Evolutionary conservation across 140 eudicot genomes (phyloP), one percentile per base, ranked within the genome.

Genomic region (Cichorium intybus): DNA sequence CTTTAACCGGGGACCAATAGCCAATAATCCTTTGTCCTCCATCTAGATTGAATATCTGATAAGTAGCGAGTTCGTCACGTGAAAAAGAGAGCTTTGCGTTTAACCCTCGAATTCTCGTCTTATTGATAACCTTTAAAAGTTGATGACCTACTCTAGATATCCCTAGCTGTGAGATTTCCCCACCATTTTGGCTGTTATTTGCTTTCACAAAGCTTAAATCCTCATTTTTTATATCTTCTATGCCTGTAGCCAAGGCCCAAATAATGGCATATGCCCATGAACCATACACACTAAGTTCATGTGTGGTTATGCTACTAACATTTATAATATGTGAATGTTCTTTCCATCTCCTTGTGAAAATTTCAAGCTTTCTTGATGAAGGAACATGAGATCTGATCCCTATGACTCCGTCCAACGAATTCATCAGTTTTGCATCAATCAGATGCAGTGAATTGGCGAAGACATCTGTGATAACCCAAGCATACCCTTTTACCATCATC

Each of bases 221-320:
- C 41, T 74, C 26, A 37, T 35, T 39, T 43, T 6, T 23, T 9
- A 47, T 41, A 43, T 33, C 56, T 31, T 80, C 82, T 14, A 34
- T 51, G 51, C 79, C 62, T 4, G 10, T 60, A 46, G 82, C 85
- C 58, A 80, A 67, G 16, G 82, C 79, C 35, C 79, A 72, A 21
- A 72, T 55, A 16, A 74, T 62, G 56, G 77, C 82, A 39, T 81
- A 81, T 0, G 83, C 83, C 71, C 86, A 69, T 21, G 74, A 29
- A 12, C 86, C 80, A 31, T 64, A 71, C 0, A 77, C 52, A 28
- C 49, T 59, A 17, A 24, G 8, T 20, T 47, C 23, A 24, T 62
- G 75, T 62, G 45, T 34, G n/a, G 14, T 62, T 68, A 53, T 11
- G 15, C 10, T 29, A 1, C 22, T 15, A 29, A 56, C 24, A 17